Base-by-base conservation (phyloP, 768 basidiomycete genomes). In the Boletus tomentosulus region DNA sequence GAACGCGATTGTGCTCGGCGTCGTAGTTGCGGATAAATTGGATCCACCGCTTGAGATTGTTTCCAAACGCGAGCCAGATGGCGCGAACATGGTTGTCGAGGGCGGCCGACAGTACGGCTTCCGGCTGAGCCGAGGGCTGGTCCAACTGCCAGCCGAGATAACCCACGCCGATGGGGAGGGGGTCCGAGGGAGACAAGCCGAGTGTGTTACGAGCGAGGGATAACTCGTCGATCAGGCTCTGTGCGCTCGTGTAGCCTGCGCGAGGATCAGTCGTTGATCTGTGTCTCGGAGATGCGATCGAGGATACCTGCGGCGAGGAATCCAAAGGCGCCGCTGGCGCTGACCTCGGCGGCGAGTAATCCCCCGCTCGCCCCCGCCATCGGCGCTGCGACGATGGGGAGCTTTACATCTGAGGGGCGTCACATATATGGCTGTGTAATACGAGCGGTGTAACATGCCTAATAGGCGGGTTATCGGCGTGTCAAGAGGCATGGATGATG, bases 1-100 rank as follows among this genome's bases (percentile, higher is more conserved):
- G 71, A 31, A 60, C 62, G 41, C 66, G 73, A 22, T 74, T 72
- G 48, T 70, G 62, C 25, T 73, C 71, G 12, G 61, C 58, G 61
- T 88, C 82, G 50, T 78, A 71, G n/a, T 77, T 68, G 53, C 84
- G 83, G 45, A 89, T 74, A 55, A 76, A 76, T 19, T 76, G 62
- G 39, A 89, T 77, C 88, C 89, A 92, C 43, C 71, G 63, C 12
- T 71, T 69, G 16, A 87, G 59, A 57, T 84, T 69, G 27, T 73
- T 65, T 1, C 89, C 89, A 63, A 88, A 91, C 0, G 87, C 74
- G 39, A 93, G 74, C 89, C 89, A 92, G 50, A 92, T 69, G 7
- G 86, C 85, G 44, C 75, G 76, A 9, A 88, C 80, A 22, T 74
- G 71, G 51, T 76, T 74, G 48, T 82, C 76, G 47, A 89, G 74